These are phyloP conservation scores for Bryopsis sp. DNA, from an alignment of 139 green algal genomes.

Conservation along the genomic window DNA sequence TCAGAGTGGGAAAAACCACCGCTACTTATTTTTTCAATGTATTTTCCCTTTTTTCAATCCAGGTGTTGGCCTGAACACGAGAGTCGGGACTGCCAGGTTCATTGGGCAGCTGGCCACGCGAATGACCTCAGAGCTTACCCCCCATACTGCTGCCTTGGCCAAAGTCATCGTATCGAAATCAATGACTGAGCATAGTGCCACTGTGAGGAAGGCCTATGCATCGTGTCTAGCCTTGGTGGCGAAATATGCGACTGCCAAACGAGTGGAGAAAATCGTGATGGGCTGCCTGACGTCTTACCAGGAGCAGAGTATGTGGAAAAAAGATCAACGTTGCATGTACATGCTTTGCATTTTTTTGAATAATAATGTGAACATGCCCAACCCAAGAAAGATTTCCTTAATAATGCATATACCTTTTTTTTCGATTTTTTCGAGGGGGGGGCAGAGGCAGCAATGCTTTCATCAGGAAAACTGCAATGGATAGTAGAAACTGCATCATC, in stretches of 20 bases:
- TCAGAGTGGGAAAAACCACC: too few relatives aligned
- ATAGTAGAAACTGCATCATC: too few relatives aligned
- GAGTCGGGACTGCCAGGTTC: conserved; percentile 66
- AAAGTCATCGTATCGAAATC: conserved; percentile 9
- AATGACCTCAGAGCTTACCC: conserved; percentile 27
- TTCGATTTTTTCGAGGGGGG: too few relatives aligned
- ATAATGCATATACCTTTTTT: conserved; percentile 6
- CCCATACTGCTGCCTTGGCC: background rate
- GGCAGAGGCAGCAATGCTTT: too few relatives aligned
- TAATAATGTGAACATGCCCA: too few relatives aligned
- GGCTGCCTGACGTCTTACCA: conserved; percentile 21
- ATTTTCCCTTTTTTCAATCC: conserved; percentile 14
- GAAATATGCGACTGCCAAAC: conserved; percentile 38
- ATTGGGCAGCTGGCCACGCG: conserved; percentile 38
- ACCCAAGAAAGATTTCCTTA: conserved; percentile 14
- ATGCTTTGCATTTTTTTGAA: too few relatives aligned
- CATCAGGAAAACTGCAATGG: too few relatives aligned
- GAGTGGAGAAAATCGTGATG: conserved; percentile 44
- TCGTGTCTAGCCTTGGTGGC: conserved; percentile 44
- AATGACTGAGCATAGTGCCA: conserved; percentile 46
- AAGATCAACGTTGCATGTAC: too few relatives aligned
- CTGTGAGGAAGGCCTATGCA: conserved; percentile 58
- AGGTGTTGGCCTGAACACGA: conserved; percentile 35
- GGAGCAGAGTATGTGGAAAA: background rate
- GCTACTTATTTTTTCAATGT: too few relatives aligned